Base-by-base conservation (phyloP, 1,139 yeast genomes). In the Diutina ranongensis region DNA sequence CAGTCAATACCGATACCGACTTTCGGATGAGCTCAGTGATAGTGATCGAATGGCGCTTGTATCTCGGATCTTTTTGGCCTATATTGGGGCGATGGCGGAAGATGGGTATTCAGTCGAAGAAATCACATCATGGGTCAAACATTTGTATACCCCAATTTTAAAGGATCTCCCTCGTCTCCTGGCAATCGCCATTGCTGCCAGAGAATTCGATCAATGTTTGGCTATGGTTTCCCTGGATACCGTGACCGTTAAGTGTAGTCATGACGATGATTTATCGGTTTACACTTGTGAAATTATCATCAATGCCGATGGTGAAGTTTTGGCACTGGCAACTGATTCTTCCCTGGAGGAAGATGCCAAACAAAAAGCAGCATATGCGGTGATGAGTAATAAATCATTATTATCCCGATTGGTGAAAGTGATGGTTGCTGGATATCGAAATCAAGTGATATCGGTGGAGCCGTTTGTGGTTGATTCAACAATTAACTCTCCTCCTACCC, bases 71-170 rank as follows among this genome's bases (percentile, higher is more conserved):
- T 38, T 38, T 20, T 18, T 38, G 3, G 42, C 42, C 4, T 38
- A 38, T 18, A 38, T 38, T 38, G 42, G 32, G 8, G 42, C 42
- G 1, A 21, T 38, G 22, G 20, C 3, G 22, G 42, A 19, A 3
- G 42, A 22, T n/a, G 33, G 42, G n/a, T 38, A 38, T 18, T 25
- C 42, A 4, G 42, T 38, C 2, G 42, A 25, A n/a, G 33, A n/a
- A 2, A 25, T 25, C 9, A 25, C 32, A 13, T 8, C 18, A 4
- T 38, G 42, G 42, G 10, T 38, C 3, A 25, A n/a, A 19, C 25
- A 38, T 9, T 16, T 38, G 7, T 38, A 25, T 15, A 16, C n/a
- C n/a, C 42, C 42, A 19, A n/a, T 38, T 2, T 4, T 38, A 9
- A 25, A 15, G 19, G 33, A 25, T 12, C 33, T 38, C 2, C 31